Conservation (phyloP, 352 stramenopile species). For the Pythium pectinolyticum region DNA sequence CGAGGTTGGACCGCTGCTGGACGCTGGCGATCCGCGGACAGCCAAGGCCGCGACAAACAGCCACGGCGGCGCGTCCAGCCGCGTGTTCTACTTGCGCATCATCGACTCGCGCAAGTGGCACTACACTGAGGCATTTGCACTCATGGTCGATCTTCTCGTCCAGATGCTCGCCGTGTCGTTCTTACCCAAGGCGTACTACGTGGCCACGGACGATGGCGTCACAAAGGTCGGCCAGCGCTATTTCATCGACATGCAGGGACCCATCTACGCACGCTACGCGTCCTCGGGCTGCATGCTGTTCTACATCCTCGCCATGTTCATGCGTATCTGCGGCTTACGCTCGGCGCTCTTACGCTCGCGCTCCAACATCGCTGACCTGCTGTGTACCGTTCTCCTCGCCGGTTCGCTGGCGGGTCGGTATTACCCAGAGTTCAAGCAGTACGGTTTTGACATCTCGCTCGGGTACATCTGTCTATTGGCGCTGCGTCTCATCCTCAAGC, state of each 20-base stretch:
- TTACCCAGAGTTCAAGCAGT: slow-evolving; percentile 46
- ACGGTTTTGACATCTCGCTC: slow-evolving; percentile 73
- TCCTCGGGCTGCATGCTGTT: slow-evolving; percentile 73
- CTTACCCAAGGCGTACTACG: slow-evolving; percentile 37
- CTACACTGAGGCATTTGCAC: slow-evolving; percentile 81
- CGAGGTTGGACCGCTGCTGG: slow-evolving; percentile 3
- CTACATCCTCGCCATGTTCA: slow-evolving; percentile 84
- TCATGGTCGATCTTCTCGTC: slow-evolving; percentile 86
- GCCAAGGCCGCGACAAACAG: neutral
- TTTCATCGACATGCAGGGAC: neutral
- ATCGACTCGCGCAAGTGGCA: slow-evolving; percentile 90
- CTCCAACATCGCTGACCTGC: slow-evolving; percentile 69
- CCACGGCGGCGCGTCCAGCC: neutral
- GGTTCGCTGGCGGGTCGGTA: slow-evolving; percentile 51
- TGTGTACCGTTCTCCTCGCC: slow-evolving; percentile 70
- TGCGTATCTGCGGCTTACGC: slow-evolving; percentile 71
- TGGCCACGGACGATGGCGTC: too few relatives aligned
- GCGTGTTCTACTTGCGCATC: slow-evolving; percentile 76
- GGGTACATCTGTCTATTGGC: slow-evolving; percentile 69
- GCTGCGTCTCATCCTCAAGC: slow-evolving; percentile 82
- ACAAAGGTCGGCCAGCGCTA: too few relatives aligned
- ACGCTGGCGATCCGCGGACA: neutral
- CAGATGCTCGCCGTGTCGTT: slow-evolving; percentile 84
- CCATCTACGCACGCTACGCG: neutral
- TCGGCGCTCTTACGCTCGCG: slow-evolving; percentile 43